Evolutionary conservation across 1,139 yeast genomes (phyloP), one percentile per base, ranked within the genome.

Genomic region (Magnusiomyces magnusii): DNA sequence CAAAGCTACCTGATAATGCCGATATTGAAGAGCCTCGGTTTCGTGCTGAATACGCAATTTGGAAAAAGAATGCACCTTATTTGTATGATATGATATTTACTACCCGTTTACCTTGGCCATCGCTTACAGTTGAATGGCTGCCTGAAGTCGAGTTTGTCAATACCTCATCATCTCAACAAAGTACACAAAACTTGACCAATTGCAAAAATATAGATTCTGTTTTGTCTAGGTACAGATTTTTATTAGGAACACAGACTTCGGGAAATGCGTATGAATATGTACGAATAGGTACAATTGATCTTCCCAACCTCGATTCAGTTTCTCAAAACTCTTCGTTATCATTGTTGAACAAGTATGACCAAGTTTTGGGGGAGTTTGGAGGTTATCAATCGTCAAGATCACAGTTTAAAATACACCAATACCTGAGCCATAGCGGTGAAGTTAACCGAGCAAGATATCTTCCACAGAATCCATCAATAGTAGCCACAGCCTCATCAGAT

Each of bases 51-150:
- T 88, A 83, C 76, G 89, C 89, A 70, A 86, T 89, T 58, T 92
- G 98, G 98, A 92, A 91, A 71, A 91, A 91, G 70, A 84, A 95
- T 1, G 87, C 91, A 7, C 97, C 97, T 15, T 79, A 90, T 65
- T 76, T 91, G 56, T 92, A 92, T 73, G 90, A 89, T 71, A 77
- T 88, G 64, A 80, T 88, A 66, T 81, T 88, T 65, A 80, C 95
- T 47, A 77, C 81, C 64, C 84, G 89, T 19, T 74, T 83, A 54
- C 81, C 82, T 49, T 79, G 79, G 74, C 90, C 91, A 2, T 69
- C 78, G 1, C 62, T 74, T 51, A 71, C 69, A 70, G 78, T 60
- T 21, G 72, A 74, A 61, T 75, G 78, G 77, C 71, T 75, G 61
- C 79, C 67, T 62, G 80, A 66, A 23, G 55, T 60, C 10, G 75